phyloP scores from a whole-genome alignment of 1,284 basidiomycete species.

The Ustilago lituana region DNA sequence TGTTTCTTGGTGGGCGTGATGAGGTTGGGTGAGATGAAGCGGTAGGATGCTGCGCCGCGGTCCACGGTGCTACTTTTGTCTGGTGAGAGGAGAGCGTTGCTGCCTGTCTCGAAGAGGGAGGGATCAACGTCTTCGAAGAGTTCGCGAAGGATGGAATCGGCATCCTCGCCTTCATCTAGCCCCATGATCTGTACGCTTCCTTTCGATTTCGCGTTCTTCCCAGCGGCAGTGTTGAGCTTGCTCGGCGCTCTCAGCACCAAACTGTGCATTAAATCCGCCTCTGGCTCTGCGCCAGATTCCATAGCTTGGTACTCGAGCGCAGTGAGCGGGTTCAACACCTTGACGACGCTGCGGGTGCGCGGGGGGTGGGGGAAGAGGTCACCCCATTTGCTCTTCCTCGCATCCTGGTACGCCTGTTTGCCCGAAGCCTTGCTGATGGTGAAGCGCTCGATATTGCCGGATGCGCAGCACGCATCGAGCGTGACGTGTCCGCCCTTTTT shows the following conservation, averaged over 20 bases:
- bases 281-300: not conserved
- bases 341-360: conserved; percentile 17
- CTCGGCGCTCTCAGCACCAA: conserved; percentile 17
- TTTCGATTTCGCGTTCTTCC: not conserved
- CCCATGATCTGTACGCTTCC: conserved; percentile 5
- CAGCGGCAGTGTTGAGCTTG: conserved; percentile 4
- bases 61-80: conserved; percentile 2
- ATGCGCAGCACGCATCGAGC: conserved; percentile 84
- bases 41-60: conserved; percentile 11
- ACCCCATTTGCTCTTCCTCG: conserved; percentile 90
- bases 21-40: conserved; percentile 40
- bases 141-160: conserved; percentile 29
- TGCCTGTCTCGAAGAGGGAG: too few relatives aligned
- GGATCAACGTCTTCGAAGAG: conserved; percentile 19
- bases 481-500: conserved; percentile 93
- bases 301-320: conserved; percentile 18
- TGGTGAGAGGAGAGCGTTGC: not conserved
- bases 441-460: conserved; percentile 87
- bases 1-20: conserved; percentile 41
- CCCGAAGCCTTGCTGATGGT: conserved; percentile 91
- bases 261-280: conserved; percentile 9
- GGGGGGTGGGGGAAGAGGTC: conserved; percentile 86
- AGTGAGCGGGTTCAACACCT: conserved; percentile 30
- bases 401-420: conserved; percentile 93
- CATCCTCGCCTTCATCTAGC: conserved; percentile 12